These are phyloP conservation scores for Parachlorella kessleri DNA, from an alignment of 139 green algal species.

Conservation along the genomic window DNA sequence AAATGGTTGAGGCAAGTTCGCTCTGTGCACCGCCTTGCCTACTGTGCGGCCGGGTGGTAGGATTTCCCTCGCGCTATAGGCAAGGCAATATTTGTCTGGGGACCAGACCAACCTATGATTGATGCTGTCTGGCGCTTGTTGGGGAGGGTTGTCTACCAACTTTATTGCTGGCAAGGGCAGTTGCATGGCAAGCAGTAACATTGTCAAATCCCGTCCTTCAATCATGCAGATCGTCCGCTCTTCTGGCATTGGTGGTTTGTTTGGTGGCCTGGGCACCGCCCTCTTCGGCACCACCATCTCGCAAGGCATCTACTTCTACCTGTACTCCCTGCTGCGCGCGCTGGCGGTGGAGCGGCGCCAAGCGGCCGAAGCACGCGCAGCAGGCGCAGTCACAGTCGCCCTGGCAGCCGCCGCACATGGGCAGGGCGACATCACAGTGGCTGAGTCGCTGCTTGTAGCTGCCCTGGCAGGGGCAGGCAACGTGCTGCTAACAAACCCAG, in stretches of 20 bases:
- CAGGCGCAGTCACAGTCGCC: background rate
- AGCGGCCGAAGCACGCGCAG: background rate
- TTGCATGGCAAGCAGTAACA: too few relatives aligned
- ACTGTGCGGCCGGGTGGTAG: too few relatives aligned
- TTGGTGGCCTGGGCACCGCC: constrained; percentile 64
- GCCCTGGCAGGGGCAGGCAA: constrained; percentile 79
- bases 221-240: constrained; percentile 40
- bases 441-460: constrained; percentile 74
- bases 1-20: background rate
- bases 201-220: background rate
- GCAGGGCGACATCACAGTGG: constrained; percentile 57
- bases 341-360: constrained; percentile 33
- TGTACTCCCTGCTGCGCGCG: constrained; percentile 49
- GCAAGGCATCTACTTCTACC: constrained; percentile 88
- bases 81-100: too few relatives aligned
- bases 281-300: constrained; percentile 78
- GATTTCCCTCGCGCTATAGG: too few relatives aligned
- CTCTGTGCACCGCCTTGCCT: too few relatives aligned
- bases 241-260: constrained; percentile 60
- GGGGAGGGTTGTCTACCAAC: too few relatives aligned
- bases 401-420: background rate
- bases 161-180: too few relatives aligned
- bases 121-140: too few relatives aligned
- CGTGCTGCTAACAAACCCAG: constrained; percentile 91
- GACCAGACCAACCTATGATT: too few relatives aligned